Evolutionary conservation across 768 basidiomycete species (phyloP), one percentile per base, ranked within the genome.

Genomic region (Amylocystis lapponica): DNA sequence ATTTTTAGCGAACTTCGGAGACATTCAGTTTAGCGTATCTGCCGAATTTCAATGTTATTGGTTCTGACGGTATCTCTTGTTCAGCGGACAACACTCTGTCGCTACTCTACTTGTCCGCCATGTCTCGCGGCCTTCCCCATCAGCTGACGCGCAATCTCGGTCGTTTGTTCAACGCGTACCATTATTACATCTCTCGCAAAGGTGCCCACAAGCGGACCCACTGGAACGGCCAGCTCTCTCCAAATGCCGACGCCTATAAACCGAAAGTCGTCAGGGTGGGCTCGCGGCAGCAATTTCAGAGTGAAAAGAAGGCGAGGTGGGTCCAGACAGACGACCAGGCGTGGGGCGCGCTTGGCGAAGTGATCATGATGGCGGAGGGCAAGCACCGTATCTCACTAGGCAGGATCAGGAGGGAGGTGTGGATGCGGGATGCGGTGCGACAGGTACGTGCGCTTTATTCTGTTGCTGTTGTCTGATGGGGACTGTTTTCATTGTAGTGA

Each of bases 31-130:
- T n/a, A n/a, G n/a, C n/a, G n/a, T n/a, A n/a, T n/a, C n/a, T n/a
- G n/a, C n/a, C n/a, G n/a, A n/a, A n/a, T n/a, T n/a, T n/a, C n/a
- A n/a, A n/a, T n/a, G n/a, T n/a, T n/a, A n/a, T n/a, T n/a, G n/a
- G n/a, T n/a, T n/a, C n/a, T n/a, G n/a, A n/a, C n/a, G n/a, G n/a
- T n/a, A n/a, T n/a, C n/a, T n/a, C n/a, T n/a, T 20, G 25, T 32
- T 2, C 46, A 89, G 86, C 85, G 60, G 84, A 88, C 53, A 72
- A 70, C 46, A 86, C 84, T 0, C 67, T 88, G 30, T 67, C 69
- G 25, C 50, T 88, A 8, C 57, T 88, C 35, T 71, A 76, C 60
- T 75, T 69, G 21, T 81, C 86, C n/a, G 73, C 76, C 3, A 66
- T 68, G 45, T 73, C 76, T 26, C 75, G 82, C 21, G 86, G 86